Conservation (phyloP, 1,139 yeast species). For the Debaryomyces sp. region DNA sequence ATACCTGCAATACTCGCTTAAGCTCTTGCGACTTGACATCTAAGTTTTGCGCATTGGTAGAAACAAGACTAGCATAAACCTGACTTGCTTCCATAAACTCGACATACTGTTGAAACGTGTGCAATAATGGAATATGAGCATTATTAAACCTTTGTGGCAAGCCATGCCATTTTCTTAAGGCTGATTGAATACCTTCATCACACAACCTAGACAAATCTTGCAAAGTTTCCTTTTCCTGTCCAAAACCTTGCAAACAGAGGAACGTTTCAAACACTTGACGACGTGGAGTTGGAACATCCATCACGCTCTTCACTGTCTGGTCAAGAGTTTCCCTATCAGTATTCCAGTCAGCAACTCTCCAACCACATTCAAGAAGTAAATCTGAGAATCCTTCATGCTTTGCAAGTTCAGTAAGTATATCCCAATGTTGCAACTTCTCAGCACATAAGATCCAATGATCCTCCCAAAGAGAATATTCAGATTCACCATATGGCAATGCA, state of each 20-base stretch:
- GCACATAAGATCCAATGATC: conserved; percentile 98
- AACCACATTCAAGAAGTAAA: conserved; percentile 91
- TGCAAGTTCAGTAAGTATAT: conserved; percentile 91
- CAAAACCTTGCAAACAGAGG: conserved; percentile 88
- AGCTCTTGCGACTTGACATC: conserved; percentile 91
- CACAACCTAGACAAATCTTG: conserved; percentile 83
- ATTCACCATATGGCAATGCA: conserved; percentile 90
- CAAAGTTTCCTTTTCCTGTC: conserved; percentile 82
- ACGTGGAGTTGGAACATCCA: conserved; percentile 99
- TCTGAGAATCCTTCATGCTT: conserved; percentile 98
- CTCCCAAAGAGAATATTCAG: conserved; percentile 97
- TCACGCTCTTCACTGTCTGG: conserved; percentile 90
- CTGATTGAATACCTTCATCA: conserved; percentile 95
- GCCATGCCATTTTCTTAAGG: conserved; percentile 91
- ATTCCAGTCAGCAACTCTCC: conserved; percentile 99
- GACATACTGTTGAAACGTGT: conserved; percentile 95
- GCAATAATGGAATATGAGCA: conserved; percentile 89
- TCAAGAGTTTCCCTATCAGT: conserved; percentile 93
- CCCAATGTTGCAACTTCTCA: conserved; percentile 98
- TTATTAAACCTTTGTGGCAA: conserved; percentile 77
- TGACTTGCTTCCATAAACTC: conserved; percentile 98
- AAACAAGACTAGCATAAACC: conserved; percentile 83
- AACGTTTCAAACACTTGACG: conserved; percentile 95
- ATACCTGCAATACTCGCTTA: conserved; percentile 91
- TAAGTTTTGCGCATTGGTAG: conserved; percentile 89